phyloP scores from a whole-genome alignment of 305 asterid genomes.

The Solanum aculeatissimum region DNA sequence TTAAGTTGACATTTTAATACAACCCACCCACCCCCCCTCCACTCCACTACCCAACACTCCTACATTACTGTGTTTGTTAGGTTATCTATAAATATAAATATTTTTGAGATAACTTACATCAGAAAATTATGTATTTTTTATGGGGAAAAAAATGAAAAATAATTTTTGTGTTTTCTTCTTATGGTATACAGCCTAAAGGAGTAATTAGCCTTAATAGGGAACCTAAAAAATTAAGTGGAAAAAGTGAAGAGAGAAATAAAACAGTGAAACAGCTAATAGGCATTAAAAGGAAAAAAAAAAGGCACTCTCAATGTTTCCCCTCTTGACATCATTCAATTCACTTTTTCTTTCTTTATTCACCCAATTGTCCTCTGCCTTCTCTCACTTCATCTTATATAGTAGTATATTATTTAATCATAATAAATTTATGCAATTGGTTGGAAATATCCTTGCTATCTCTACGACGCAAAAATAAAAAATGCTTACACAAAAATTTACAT shows the following conservation, averaged over 20 bases:
- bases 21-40: too few species aligned
- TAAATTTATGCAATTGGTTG: too few species aligned
- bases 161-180: neutral
- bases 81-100: too few species aligned
- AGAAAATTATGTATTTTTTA: neutral
- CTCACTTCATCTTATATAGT: neutral
- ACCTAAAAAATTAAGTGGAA: neutral
- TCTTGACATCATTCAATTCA: neutral
- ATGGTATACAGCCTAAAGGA: neutral
- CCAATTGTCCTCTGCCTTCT: neutral
- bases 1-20: too few species aligned
- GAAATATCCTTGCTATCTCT: too few species aligned
- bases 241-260: neutral
- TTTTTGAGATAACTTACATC: too few species aligned
- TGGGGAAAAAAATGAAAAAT: neutral
- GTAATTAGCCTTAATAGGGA: neutral
- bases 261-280: neutral
- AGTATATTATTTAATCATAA: too few species aligned
- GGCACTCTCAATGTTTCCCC: constrained; percentile 1
- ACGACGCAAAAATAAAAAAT: too few species aligned
- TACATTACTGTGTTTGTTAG: too few species aligned
- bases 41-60: too few species aligned
- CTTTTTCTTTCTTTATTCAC: neutral
- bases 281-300: constrained; percentile 1
- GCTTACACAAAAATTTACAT: too few species aligned